phyloP scores from a whole-genome alignment of 2,329 filamentous ascomycete species.

The Paecilomyces formosus region DNA sequence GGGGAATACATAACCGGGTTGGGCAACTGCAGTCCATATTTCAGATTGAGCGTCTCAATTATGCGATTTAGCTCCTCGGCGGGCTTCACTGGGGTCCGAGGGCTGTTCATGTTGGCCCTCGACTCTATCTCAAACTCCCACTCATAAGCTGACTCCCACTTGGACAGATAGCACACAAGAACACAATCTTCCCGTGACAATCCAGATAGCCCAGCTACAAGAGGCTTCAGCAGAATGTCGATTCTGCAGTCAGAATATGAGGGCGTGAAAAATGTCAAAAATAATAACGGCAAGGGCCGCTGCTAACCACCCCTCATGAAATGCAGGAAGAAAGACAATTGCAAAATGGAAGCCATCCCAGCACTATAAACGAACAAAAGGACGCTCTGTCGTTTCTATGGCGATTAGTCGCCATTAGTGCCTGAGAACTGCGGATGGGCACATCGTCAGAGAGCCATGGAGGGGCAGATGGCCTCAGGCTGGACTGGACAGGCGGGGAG shows the following conservation, averaged over 20 bases:
- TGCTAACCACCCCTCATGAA: not conserved
- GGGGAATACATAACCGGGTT: constrained; percentile 15
- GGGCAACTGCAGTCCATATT: constrained; percentile 27
- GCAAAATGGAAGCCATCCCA: not conserved
- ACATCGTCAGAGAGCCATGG: not conserved
- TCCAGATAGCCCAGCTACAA: not conserved
- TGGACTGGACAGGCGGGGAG: not conserved
- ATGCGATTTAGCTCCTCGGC: constrained; percentile 16
- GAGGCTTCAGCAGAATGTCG: not conserved
- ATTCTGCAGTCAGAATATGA: not conserved
- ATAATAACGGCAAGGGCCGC: not conserved
- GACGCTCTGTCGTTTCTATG: not conserved
- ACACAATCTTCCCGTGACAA: not conserved
- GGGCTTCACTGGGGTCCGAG: constrained; percentile 15
- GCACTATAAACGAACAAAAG: not conserved
- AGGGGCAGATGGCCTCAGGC: not conserved
- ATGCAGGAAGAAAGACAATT: not conserved
- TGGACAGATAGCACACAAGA: not conserved
- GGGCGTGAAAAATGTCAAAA: not conserved
- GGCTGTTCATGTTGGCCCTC: not conserved
- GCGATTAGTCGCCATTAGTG: not conserved
- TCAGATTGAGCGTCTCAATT: constrained; percentile 25
- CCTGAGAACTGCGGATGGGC: not conserved
- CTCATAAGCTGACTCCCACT: not conserved
- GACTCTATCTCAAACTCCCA: not conserved